Conservation (phyloP, 768 basidiomycete species). For the Rubroboletus satanas region DNA sequence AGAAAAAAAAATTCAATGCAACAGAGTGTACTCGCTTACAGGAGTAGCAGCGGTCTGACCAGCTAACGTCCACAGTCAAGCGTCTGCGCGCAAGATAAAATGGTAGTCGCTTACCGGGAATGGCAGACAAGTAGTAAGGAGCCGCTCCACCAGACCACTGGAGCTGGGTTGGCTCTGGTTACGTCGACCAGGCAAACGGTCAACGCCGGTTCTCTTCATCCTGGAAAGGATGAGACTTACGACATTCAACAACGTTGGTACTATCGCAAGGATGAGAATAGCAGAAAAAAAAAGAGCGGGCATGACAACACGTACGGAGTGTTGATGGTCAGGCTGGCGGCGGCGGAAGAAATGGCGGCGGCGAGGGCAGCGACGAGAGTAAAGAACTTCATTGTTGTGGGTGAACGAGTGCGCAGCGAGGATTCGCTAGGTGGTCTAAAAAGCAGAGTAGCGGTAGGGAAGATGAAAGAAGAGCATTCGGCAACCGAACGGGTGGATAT, state of each 20-base stretch:
- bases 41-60: slow-evolving; percentile 49
- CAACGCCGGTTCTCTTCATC: background rate
- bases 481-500: slow-evolving; percentile 7
- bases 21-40: slow-evolving; percentile 34
- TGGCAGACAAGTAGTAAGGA: slow-evolving; percentile 57
- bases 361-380: slow-evolving; percentile 29
- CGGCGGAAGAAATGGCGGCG: slow-evolving; percentile 33
- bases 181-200: background rate
- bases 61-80: slow-evolving; percentile 33
- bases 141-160: slow-evolving; percentile 47
- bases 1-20: background rate
- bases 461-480: background rate
- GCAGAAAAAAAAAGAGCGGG: background rate
- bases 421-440: slow-evolving; percentile 1
- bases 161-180: slow-evolving; percentile 56
- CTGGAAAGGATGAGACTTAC: slow-evolving; percentile 34
- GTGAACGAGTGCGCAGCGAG: slow-evolving; percentile 18
- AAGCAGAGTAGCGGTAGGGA: background rate
- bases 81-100: no score
- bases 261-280: slow-evolving; percentile 25
- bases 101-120: slow-evolving; percentile 48
- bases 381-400: slow-evolving; percentile 36
- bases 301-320: slow-evolving; percentile 52
- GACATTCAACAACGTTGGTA: slow-evolving; percentile 42
- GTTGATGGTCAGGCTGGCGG: slow-evolving; percentile 54